phyloP scores from a whole-genome alignment of 805 yeast species.

The Saccharomycopsis sp. region DNA sequence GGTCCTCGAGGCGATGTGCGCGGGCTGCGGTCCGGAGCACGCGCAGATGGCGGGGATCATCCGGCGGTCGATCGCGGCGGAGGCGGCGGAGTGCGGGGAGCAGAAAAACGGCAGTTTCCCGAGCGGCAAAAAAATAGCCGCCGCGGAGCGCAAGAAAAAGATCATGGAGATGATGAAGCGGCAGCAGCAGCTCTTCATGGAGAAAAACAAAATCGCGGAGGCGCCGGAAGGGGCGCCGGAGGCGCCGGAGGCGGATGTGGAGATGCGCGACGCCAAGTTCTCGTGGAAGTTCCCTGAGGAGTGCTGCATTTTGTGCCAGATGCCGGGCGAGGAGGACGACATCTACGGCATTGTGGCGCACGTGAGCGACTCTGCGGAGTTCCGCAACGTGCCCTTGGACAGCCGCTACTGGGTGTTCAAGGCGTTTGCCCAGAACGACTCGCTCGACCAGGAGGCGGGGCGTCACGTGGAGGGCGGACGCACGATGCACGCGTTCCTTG shows the following conservation, averaged over 20 bases:
- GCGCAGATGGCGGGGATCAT: conserved; percentile 24
- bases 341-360: conserved; percentile 72
- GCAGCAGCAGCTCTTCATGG: conserved; percentile 72
- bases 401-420: conserved; percentile 59
- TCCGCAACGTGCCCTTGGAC: conserved; percentile 57
- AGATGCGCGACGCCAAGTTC: conserved; percentile 30
- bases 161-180: conserved; percentile 72
- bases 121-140: conserved; percentile 58
- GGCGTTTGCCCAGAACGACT: conserved; percentile 38
- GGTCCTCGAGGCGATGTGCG: conserved; percentile 33
- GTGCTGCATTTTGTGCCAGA: conserved; percentile 77
- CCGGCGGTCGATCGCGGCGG: neutral
- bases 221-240: conserved; percentile 16
- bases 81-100: neutral
- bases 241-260: conserved; percentile 31
- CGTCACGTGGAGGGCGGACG: neutral
- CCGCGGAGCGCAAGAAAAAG: conserved; percentile 61
- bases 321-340: conserved; percentile 54
- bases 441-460: conserved; percentile 34
- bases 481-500: conserved; percentile 28
- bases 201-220: conserved; percentile 36
- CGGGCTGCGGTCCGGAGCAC: neutral
- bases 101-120: conserved; percentile 18
- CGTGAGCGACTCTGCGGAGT: conserved; percentile 50
- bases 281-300: conserved; percentile 67